A percentile compares a stretch with the other conserved stretches of the same genome.
Evolutionary conservation across 768 basidiomycete genomes (phyloP).

Genomic region (Tulasnella sp.): DNA sequence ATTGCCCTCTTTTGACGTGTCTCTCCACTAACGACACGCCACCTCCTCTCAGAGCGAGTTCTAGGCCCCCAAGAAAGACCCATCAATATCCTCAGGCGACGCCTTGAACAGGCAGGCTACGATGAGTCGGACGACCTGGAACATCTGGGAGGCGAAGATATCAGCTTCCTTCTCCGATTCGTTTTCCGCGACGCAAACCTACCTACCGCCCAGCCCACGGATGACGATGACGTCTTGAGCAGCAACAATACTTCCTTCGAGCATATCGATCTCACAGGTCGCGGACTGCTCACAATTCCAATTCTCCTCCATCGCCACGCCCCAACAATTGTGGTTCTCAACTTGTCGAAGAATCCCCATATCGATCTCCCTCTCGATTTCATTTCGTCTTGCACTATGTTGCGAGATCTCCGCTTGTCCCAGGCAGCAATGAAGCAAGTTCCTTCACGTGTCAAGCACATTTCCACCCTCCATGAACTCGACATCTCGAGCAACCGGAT

Average conservation of each 20-base stretch:
- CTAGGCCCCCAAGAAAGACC: constrained; percentile 76
- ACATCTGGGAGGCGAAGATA: constrained; percentile 64
- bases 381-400: constrained; percentile 73
- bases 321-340: constrained; percentile 72
- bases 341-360: constrained; percentile 90
- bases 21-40: not conserved
- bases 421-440: constrained; percentile 94
- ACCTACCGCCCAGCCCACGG: not conserved
- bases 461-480: constrained; percentile 62
- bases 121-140: constrained; percentile 71
- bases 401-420: constrained; percentile 78
- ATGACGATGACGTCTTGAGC: constrained; percentile 16
- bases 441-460: constrained; percentile 73
- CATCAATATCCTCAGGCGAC: constrained; percentile 70
- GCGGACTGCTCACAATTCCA: constrained; percentile 80
- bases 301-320: constrained; percentile 79
- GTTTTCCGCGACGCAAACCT: constrained; percentile 69
- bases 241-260: constrained; percentile 58
- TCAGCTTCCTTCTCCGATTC: constrained; percentile 82
- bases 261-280: constrained; percentile 70
- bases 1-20: not conserved
- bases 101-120: constrained; percentile 86
- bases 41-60: constrained; percentile 57
- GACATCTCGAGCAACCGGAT: constrained; percentile 92
- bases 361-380: constrained; percentile 95